Evolutionary conservation across 1,139 yeast species (phyloP), one percentile per base, ranked within the genome.

Genomic region (Nakaseomyces kungkrabaensis): DNA sequence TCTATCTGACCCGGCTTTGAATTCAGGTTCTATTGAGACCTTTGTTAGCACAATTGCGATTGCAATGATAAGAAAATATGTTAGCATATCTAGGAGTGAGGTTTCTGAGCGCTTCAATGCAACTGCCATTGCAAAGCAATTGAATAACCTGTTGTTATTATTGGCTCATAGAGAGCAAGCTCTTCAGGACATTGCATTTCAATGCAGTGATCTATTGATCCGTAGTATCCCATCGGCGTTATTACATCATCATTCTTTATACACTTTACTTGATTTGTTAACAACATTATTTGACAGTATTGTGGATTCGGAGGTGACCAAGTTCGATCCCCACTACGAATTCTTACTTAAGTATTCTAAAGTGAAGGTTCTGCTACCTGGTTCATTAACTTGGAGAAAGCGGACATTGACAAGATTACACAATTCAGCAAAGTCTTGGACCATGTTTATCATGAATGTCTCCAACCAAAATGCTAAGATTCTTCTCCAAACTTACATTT

Each of bases 1-100:
- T 67, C 82, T 85, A 58, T 85, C 94, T 2, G 97, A 92, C 60
- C 95, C 96, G 4, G 84, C 95, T 0, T 74, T 89, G 54, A 74
- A 57, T n/a, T 53, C 62, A 4, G 58, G 63, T 44, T 89, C 84
- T 5, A 77, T 88, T n/a, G 87, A 83, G 49, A 81, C 78, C 53
- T 79, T 77, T 53, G 76, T 90, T 68, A 82, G 82, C 0, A 74
- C 77, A 11, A 79, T 90, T 55, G 77, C 92, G 0, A 73, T 74
- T 54, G 76, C 78, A 48, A 74, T 85, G 49, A 77, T 80, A 29
- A 74, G 74, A 45, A 81, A 78, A 54, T 92, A 78, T 61, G 73
- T 72, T 10, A 59, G 60, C 9, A 50, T 66, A n/a, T 63, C 72
- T 10, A 62, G 61, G 38, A 52, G 56, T 6, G 69, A 68, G 22